Conservation (phyloP, 305 asterid species). For the Solanum chacoense region DNA sequence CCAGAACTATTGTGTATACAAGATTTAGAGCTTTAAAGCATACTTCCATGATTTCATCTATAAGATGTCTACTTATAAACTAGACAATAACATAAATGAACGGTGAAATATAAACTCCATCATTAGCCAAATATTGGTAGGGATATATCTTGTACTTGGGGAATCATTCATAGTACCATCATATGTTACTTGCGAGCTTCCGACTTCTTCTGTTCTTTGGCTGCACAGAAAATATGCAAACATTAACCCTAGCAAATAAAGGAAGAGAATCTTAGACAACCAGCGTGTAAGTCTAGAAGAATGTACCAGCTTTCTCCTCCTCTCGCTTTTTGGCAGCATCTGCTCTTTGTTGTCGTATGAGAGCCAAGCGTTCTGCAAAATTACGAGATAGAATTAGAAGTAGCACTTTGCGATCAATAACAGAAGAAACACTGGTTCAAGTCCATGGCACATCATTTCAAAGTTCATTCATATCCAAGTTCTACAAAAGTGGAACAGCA, state of each 20-base stretch:
- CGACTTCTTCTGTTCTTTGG: constrained; percentile 11
- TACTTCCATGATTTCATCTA: not conserved
- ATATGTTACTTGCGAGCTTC: constrained; percentile 6
- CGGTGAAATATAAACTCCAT: not conserved
- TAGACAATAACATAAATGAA: not conserved
- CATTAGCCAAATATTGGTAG: not conserved
- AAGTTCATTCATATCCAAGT: not conserved
- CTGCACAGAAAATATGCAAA: not conserved
- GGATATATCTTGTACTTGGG: not conserved
- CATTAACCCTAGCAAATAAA: not conserved
- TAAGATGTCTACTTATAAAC: not conserved
- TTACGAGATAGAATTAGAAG: not conserved
- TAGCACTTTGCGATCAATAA: not conserved
- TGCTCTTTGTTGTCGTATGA: constrained; percentile 86
- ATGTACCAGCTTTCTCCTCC: constrained; percentile 89
- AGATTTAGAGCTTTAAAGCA: not conserved
- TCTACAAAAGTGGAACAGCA: not conserved
- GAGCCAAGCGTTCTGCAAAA: constrained; percentile 74
- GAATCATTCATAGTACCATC: not conserved
- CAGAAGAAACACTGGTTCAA: not conserved
- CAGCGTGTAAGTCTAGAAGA: not conserved
- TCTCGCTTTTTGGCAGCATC: constrained; percentile 96
- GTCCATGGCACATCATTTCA: not conserved
- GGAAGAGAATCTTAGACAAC: not conserved
- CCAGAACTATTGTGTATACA: not conserved